phyloP scores from a whole-genome alignment of 176 grass and related monocot genomes.

The Juncus inflexus region DNA sequence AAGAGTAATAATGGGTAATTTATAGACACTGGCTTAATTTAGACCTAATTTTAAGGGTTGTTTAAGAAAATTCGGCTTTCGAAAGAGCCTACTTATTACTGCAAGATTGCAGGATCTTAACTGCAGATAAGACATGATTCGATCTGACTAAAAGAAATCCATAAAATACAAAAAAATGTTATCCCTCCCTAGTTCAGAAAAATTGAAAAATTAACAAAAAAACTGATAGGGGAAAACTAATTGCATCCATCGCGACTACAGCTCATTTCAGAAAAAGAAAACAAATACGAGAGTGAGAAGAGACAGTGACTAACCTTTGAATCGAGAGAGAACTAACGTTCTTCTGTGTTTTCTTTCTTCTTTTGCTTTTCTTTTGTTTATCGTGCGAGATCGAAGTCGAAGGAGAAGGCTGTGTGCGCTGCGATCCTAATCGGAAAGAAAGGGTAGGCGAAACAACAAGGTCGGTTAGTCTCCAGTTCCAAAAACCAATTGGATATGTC shows the following conservation, averaged over 20 bases:
- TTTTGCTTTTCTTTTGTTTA: not conserved
- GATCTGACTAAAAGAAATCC: too few species aligned
- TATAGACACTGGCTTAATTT: too few species aligned
- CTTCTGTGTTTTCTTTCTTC: slow-evolving; percentile 1
- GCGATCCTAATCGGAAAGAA: not conserved
- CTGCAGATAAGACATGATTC: too few species aligned
- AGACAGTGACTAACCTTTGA: not conserved
- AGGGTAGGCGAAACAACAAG: not conserved
- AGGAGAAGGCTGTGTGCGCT: not conserved
- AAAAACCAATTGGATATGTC: not conserved
- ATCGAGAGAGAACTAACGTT: not conserved
- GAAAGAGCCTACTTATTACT: too few species aligned
- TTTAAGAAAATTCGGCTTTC: too few species aligned
- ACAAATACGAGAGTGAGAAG: not conserved
- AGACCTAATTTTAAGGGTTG: too few species aligned
- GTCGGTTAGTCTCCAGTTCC: slow-evolving; percentile 17
- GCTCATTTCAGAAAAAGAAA: not conserved
- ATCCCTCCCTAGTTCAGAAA: not conserved
- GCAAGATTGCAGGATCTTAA: too few species aligned
- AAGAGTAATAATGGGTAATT: too few species aligned
- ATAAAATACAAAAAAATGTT: too few species aligned
- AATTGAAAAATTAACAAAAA: slow-evolving; percentile 7
- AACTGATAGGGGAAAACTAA: not conserved
- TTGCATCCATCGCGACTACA: too few species aligned
- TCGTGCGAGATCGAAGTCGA: slow-evolving; percentile 2